Conservation (phyloP, 805 yeast genomes). For the Kockiozyma suomiensis region DNA sequence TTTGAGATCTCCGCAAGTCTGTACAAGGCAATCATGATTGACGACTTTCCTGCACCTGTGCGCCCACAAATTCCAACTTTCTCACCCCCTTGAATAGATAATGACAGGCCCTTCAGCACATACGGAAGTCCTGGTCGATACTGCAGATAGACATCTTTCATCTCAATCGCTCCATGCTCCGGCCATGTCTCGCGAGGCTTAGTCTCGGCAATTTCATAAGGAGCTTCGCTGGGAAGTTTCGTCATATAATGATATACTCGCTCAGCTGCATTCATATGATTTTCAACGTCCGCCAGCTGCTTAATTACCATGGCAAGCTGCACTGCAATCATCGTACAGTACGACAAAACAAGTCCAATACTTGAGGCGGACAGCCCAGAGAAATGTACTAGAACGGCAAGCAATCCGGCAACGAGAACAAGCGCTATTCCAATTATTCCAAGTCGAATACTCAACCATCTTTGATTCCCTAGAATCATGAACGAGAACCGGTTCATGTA, state of each 20-base stretch:
- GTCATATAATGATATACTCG: conserved; percentile 67
- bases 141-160: conserved; percentile 58
- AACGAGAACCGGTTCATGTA: conserved; percentile 69
- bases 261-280: conserved; percentile 76
- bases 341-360: conserved; percentile 14
- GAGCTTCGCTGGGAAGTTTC: conserved; percentile 67
- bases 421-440: conserved; percentile 57
- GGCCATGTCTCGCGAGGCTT: conserved; percentile 66
- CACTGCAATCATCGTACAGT: conserved; percentile 54
- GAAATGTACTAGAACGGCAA: conserved; percentile 66
- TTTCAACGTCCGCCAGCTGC: conserved; percentile 70
- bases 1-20: conserved; percentile 61
- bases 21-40: conserved; percentile 72
- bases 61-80: conserved; percentile 87
- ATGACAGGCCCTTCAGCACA: conserved; percentile 60
- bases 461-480: conserved; percentile 63
- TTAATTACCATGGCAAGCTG: conserved; percentile 60
- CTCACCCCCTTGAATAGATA: conserved; percentile 58
- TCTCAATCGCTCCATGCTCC: conserved; percentile 56
- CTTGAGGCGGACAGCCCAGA: conserved; percentile 53
- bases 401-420: conserved; percentile 57
- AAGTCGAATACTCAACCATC: conserved; percentile 69
- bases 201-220: conserved; percentile 51
- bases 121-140: conserved; percentile 68
- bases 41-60: conserved; percentile 87